Evolutionary conservation across 352 stramenopile genomes (phyloP).

Genomic region (Pythium monospermum): DNA sequence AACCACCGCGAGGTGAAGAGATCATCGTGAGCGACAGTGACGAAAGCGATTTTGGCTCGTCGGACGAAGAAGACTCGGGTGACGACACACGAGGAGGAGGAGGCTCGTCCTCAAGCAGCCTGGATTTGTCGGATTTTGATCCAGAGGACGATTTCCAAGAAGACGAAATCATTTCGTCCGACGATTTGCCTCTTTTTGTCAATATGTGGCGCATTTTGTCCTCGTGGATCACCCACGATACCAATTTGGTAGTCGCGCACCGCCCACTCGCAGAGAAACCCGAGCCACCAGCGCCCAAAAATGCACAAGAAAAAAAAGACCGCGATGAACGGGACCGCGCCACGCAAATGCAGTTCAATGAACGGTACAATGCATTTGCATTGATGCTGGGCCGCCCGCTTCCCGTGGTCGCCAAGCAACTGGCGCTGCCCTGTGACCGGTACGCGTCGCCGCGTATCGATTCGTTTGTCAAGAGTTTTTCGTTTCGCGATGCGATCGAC

Average conservation of each 20-base stretch:
- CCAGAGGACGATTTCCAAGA: slow-evolving; percentile 68
- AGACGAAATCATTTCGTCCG: slow-evolving; percentile 59
- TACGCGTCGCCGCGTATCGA: slow-evolving; percentile 54
- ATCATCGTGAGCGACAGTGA: slow-evolving; percentile 73
- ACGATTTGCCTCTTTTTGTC: slow-evolving; percentile 63
- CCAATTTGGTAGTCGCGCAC: slow-evolving; percentile 46
- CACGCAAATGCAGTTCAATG: slow-evolving; percentile 43
- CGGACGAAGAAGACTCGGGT: slow-evolving; percentile 33
- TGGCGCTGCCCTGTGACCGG: slow-evolving; percentile 48
- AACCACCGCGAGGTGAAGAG: slow-evolving; percentile 42
- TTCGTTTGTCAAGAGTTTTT: slow-evolving; percentile 48
- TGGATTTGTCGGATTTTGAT: slow-evolving; percentile 61
- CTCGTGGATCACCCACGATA: slow-evolving; percentile 67
- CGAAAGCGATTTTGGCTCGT: slow-evolving; percentile 29
- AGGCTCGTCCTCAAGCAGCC: slow-evolving; percentile 46
- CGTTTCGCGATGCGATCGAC: slow-evolving; percentile 60
- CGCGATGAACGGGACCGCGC: slow-evolving; percentile 31
- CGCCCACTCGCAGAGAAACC: slow-evolving; percentile 19
- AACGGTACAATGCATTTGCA: slow-evolving; percentile 65
- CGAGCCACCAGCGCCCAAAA: slow-evolving; percentile 18
- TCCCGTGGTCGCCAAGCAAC: slow-evolving; percentile 41
- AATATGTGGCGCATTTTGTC: slow-evolving; percentile 73
- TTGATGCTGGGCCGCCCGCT: slow-evolving; percentile 54
- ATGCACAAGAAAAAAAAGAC: slow-evolving; percentile 32
- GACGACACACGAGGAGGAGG: no score